Percentiles rank a stretch among this genome's conserved stretches.
phyloP scores from a whole-genome alignment of 202 grass and related monocot species.

The Zoysia matrella region DNA sequence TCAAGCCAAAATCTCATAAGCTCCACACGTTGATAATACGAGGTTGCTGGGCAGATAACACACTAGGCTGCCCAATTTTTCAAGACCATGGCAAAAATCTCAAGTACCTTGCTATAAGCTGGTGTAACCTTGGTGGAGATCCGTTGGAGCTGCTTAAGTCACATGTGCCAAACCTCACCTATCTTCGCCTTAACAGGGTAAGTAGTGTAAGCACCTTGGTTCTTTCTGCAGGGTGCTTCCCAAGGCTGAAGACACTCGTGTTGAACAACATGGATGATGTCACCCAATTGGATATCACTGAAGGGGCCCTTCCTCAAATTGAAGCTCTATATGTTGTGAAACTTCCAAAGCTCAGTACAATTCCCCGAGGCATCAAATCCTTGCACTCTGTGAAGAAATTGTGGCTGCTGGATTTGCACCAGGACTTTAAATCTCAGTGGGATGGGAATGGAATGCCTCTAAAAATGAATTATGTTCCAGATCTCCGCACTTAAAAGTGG shows the following conservation, averaged over 20 bases:
- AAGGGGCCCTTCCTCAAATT: slow-evolving; percentile 34
- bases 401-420: neutral
- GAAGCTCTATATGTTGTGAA: slow-evolving; percentile 34
- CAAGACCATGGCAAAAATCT: slow-evolving; percentile 12
- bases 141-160: slow-evolving; percentile 37
- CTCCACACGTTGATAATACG: slow-evolving; percentile 44
- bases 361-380: slow-evolving; percentile 51
- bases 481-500: neutral
- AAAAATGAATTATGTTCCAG: slow-evolving; percentile 2
- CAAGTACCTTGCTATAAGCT: slow-evolving; percentile 8
- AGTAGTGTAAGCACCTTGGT: too few relatives aligned
- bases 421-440: slow-evolving; percentile 26
- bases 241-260: slow-evolving; percentile 14
- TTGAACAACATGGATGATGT: slow-evolving; percentile 41
- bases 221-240: neutral
- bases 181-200: too few relatives aligned
- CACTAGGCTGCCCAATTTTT: slow-evolving; percentile 37
- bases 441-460: neutral
- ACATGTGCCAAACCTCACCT: slow-evolving; percentile 5
- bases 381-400: slow-evolving; percentile 41
- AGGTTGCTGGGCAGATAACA: slow-evolving; percentile 28
- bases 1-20: neutral
- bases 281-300: slow-evolving; percentile 12
- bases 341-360: neutral
- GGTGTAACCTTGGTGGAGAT: slow-evolving; percentile 39